Percentiles rank a stretch among this genome's conserved stretches.
phyloP scores from a whole-genome alignment of 2,329 filamentous ascomycete species.

The Xylaria sp. region DNA sequence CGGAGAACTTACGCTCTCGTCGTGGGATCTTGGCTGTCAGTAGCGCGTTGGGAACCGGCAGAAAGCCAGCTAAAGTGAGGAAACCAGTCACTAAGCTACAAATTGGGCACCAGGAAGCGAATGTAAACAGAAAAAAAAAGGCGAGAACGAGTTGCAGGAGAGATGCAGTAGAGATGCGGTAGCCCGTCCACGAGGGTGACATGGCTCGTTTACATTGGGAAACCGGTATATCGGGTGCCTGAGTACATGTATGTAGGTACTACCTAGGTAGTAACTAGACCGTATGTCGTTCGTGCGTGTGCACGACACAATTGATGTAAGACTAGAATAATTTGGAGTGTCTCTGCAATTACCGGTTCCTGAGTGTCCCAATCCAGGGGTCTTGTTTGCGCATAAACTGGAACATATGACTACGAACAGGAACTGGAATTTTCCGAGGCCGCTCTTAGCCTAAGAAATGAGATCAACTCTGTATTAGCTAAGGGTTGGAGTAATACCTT shows the following conservation, averaged over 20 bases:
- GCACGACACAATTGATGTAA: not conserved
- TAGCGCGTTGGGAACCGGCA: constrained; percentile 4
- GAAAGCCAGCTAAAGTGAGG: constrained; percentile 6
- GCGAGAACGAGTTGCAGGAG: not conserved
- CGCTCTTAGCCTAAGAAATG: constrained; percentile 18
- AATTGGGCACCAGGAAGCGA: constrained; percentile 1
- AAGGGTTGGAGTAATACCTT: constrained; percentile 29
- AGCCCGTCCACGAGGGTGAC: not conserved
- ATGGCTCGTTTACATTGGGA: not conserved
- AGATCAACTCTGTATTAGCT: constrained; percentile 23
- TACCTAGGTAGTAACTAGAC: too few species aligned
- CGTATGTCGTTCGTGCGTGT: not conserved
- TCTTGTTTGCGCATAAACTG: constrained; percentile 20
- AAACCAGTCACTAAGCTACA: not conserved
- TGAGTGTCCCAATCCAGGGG: constrained; percentile 27
- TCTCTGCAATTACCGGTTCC: constrained; percentile 34
- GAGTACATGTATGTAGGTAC: too few species aligned
- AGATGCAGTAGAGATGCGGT: not conserved
- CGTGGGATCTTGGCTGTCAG: constrained; percentile 24
- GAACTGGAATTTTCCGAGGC: constrained; percentile 19
- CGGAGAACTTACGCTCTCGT: constrained; percentile 1
- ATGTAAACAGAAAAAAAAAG: not conserved
- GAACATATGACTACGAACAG: constrained; percentile 13
- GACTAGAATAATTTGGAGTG: constrained; percentile 10
- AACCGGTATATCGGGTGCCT: not conserved